A percentile compares a stretch with the other conserved stretches of the same genome.
Evolutionary conservation across 495 filamentous ascomycete genomes (phyloP).

Genomic region (Talaromyces wortmannii): DNA sequence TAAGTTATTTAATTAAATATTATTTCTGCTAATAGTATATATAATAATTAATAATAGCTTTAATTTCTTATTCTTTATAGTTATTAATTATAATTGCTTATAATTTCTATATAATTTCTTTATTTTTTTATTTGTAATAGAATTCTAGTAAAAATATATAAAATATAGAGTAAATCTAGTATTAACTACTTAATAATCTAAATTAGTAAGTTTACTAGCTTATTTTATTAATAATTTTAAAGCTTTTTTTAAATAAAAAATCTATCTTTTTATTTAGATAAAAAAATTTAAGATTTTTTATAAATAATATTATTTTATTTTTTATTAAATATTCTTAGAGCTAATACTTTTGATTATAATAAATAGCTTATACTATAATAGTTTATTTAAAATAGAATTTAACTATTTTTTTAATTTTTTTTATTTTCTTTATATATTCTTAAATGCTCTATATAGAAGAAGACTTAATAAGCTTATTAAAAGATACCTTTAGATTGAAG

Average conservation of each 20-base stretch:
- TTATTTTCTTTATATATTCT: constrained; percentile 1
- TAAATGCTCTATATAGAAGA: constrained; percentile 1
- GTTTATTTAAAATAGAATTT: neutral
- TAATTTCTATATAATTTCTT: neutral
- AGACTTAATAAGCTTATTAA: constrained; percentile 3
- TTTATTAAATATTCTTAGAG: neutral
- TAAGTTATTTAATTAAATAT: constrained; percentile 2
- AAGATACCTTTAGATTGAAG: neutral
- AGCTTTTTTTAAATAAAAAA: neutral
- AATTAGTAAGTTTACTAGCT: neutral
- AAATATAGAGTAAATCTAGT: neutral
- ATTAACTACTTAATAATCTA: neutral
- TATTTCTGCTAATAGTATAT: neutral
- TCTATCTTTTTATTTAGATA: neutral
- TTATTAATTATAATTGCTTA: constrained; percentile 2
- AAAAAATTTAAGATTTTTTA: neutral
- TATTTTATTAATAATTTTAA: neutral
- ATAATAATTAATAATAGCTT: neutral
- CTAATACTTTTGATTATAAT: neutral
- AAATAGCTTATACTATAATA: constrained; percentile 1
- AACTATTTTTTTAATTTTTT: neutral
- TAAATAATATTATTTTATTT: too few species aligned
- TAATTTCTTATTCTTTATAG: neutral
- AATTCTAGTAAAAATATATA: constrained; percentile 1
- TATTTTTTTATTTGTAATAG: neutral